Base-by-base conservation (phyloP, 2,329 filamentous ascomycete genomes). In the Elsinoe arachidis region DNA sequence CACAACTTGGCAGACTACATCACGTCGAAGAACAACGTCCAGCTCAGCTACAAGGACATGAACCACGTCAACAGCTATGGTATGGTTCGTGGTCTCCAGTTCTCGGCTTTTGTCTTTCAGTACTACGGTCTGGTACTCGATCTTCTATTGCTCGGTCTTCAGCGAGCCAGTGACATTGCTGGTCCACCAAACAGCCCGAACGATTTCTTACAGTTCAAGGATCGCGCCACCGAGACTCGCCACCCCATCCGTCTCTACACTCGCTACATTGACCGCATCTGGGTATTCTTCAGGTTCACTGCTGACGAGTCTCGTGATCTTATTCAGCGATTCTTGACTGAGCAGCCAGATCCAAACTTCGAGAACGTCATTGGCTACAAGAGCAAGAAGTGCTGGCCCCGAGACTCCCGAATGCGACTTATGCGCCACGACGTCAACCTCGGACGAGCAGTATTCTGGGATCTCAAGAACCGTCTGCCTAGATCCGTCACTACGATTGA, bases 11-110 rank as follows among this genome's bases (percentile, higher is more conserved):
- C 93, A 4, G 95, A 99, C 72, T 99, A 99, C 74, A 99, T 99
- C 68, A 96, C 92, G 1, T 90, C 92, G 37, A 99, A 99, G 82
- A 99, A 99, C 78, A 99, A 99, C 68, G 93, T 99, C 11, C 92
- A 96, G 70, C 81, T 99, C 61, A 96, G 95, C 61, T 99, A 99
- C 79, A 99, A 99, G 77, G 93, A 99, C 66, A 99, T 99, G 93
- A 97, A 96, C 69, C 93, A 99, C 68, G 93, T 95, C 69, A 99
- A 99, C 74, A 95, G 90, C 69, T 99, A 97, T 69, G 93, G 93
- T 64, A 88, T 99, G 87, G 96, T 99, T 66, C 90, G 93, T 67
- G 93, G 95, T 64, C 80, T 99, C 14, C 95, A 99, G 64, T 99
- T 99, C 74, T 96, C 93, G 1, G 93, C 90, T 0, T 99, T 99